Evolutionary conservation across 2,329 filamentous ascomycete species (phyloP), one percentile per base, ranked within the genome.

Genomic region (Dryadomyces quercivorus): DNA sequence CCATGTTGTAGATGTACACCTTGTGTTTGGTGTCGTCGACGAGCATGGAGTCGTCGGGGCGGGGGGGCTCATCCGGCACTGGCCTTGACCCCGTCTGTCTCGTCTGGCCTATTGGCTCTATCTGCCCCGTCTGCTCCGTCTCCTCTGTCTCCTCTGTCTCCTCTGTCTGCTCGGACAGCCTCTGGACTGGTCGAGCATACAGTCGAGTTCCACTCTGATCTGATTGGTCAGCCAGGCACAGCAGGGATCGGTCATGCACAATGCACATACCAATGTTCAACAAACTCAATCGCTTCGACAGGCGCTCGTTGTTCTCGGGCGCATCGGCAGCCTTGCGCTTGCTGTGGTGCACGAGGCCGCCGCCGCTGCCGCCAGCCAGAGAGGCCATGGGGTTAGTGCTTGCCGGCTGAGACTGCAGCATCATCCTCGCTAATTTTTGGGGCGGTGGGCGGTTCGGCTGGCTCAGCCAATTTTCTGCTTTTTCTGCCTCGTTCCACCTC

Each of bases 1-100:
- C 90, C 10, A 98, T 75, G 68, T 94, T 84, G 73, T 91, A 85
- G 62, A 98, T 90, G 75, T 93, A 96, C 57, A 96, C 82, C 64
- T 86, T 88, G 71, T 95, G 77, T 63, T 87, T 86, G 36, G 87
- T 85, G 69, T 95, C 85, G 70, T 97, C 91, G 57, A 97, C 67
- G 55, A 86, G 78, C 92, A 97, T 96, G 36, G 18, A 18, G 20
- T 21, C 13, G 36, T 6, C 7, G 20, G 12, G 31, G 31, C 26
- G n/a, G 26, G 15, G 12, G 47, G 22, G 10, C n/a, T n/a, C n/a
- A 43, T 22, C 7, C 16, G 16, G 7, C 5, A n/a, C n/a, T n/a
- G n/a, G n/a, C n/a, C n/a, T n/a, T n/a, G n/a, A n/a, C n/a, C n/a
- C n/a, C n/a, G n/a, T n/a, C n/a, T n/a, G n/a, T n/a, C n/a, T n/a